A percentile compares a stretch with the other conserved stretches of the same genome.
phyloP scores from a whole-genome alignment of 140 eudicot genomes.

The Bidens hawaiensis region DNA sequence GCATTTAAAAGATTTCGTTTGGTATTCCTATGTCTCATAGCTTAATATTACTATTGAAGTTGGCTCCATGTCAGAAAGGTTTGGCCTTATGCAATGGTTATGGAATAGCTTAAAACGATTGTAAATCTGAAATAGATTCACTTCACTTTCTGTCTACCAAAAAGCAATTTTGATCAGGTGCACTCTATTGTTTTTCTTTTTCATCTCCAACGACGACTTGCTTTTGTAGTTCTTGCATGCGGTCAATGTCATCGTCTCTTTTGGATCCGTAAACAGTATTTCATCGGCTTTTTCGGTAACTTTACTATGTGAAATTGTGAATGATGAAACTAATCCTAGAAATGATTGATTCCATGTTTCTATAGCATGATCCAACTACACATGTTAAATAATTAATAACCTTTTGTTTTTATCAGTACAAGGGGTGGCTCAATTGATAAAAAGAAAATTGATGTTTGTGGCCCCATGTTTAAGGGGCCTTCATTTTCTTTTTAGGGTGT shows the following conservation, averaged over 20 bases:
- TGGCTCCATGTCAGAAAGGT: slow-evolving; percentile 28
- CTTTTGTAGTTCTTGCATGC: background rate
- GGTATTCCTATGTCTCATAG: slow-evolving; percentile 5
- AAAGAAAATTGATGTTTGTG: too few relatives aligned
- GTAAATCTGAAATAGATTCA: slow-evolving; percentile 1
- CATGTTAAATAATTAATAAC: too few relatives aligned
- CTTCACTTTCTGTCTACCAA: background rate
- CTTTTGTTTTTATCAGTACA: background rate
- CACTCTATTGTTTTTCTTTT: background rate
- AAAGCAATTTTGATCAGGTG: background rate
- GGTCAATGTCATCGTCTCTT: background rate
- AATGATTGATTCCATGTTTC: background rate
- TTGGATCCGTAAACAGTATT: background rate
- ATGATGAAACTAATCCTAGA: background rate
- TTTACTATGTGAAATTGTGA: background rate
- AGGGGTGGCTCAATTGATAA: too few relatives aligned
- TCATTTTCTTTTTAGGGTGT: too few relatives aligned
- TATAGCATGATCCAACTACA: background rate
- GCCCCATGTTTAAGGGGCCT: too few relatives aligned
- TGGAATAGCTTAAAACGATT: background rate
- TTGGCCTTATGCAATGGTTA: slow-evolving; percentile 23
- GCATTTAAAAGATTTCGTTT: slow-evolving; percentile 12
- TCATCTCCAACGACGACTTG: background rate
- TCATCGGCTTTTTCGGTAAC: background rate
- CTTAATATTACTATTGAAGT: slow-evolving; percentile 13